Percentiles rank a stretch among this genome's conserved stretches.
Evolutionary conservation across 1,284 basidiomycete species (phyloP).

Genomic region (Melampsora larici-populina): DNA sequence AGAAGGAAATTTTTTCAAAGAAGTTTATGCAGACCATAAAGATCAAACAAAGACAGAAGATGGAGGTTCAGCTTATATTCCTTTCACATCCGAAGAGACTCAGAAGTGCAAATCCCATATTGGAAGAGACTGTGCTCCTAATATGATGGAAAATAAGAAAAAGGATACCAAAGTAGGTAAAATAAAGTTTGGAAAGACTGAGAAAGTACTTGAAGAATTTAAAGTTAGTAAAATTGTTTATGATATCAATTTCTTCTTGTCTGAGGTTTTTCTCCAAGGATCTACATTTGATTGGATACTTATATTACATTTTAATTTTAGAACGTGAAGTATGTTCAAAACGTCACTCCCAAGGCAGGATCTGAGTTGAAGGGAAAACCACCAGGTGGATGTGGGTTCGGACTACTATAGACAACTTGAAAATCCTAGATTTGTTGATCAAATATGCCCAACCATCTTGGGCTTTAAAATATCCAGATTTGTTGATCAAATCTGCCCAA

Average conservation of each 20-base stretch:
- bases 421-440: too few species aligned
- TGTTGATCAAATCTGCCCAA: too few species aligned
- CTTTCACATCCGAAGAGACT: not conserved
- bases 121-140: constrained; percentile 25
- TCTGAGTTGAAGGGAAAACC: not conserved
- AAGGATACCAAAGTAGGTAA: not conserved
- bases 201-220: not conserved
- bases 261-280: not conserved
- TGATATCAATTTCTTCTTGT: not conserved
- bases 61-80: constrained; percentile 23
- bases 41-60: not conserved
- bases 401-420: not conserved
- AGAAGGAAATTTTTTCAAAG: constrained; percentile 43
- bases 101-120: not conserved
- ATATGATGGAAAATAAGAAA: not conserved
- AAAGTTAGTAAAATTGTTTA: not conserved
- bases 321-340: not conserved
- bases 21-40: not conserved
- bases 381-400: not conserved
- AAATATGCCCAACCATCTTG: too few species aligned
- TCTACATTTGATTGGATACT: not conserved
- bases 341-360: not conserved
- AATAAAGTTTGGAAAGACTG: not conserved
- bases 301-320: not conserved
- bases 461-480: too few species aligned